Conservation (phyloP, 2,329 filamentous ascomycete genomes). For the Aureobasidium sp. region DNA sequence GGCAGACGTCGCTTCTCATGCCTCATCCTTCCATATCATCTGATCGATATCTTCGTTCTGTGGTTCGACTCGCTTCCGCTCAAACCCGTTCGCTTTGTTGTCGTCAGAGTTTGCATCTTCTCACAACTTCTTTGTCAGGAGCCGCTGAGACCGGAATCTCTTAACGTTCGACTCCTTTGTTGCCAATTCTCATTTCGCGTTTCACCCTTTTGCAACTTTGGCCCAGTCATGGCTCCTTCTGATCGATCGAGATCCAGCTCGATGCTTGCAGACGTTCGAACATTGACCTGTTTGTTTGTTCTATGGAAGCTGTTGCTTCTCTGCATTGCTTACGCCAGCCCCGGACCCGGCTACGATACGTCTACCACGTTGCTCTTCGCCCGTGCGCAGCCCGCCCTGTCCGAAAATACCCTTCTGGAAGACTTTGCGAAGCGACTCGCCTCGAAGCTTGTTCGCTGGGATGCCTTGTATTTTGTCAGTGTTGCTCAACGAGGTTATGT, state of each 20-base stretch:
- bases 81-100: conserved; percentile 2
- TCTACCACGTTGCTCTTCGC: conserved; percentile 65
- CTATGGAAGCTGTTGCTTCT: conserved; percentile 75
- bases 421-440: conserved; percentile 22
- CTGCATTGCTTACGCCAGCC: conserved; percentile 63
- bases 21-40: conserved; percentile 17
- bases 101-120: conserved; percentile 1
- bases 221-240: not conserved
- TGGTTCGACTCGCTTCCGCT: not conserved
- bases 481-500: conserved; percentile 69
- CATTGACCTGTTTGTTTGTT: conserved; percentile 51
- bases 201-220: conserved; percentile 13
- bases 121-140: conserved; percentile 12
- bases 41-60: conserved; percentile 11
- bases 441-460: conserved; percentile 77
- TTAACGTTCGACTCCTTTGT: conserved; percentile 21
- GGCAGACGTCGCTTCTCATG: conserved; percentile 5
- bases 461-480: conserved; percentile 80
- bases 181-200: conserved; percentile 15
- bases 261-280: conserved; percentile 21
- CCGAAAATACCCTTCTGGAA: conserved; percentile 19
- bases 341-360: conserved; percentile 79
- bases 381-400: conserved; percentile 28
- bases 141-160: conserved; percentile 6
- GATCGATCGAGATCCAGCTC: not conserved